Percentiles rank a stretch among this genome's conserved stretches.
These are phyloP conservation scores for Pinus albicaulis DNA, from an alignment of 75 land plant species.

Conservation along the genomic window DNA sequence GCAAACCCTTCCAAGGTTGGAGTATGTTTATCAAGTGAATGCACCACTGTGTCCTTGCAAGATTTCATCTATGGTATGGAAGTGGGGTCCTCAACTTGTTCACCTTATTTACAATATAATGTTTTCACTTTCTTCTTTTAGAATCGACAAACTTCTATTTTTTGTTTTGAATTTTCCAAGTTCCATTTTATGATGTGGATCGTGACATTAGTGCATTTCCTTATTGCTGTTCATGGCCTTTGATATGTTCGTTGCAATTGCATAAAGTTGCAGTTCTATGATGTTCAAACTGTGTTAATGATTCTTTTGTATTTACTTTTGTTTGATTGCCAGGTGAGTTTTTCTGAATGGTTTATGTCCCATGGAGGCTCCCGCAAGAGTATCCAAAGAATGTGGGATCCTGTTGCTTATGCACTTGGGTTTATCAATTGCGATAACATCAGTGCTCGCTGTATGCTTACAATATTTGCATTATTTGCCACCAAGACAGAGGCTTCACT, in stretches of 20 bases:
- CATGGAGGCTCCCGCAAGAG: conserved; percentile 93
- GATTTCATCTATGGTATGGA: background rate
- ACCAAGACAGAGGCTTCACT: conserved; percentile 97
- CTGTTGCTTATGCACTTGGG: conserved; percentile 98
- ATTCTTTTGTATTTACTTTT: no score
- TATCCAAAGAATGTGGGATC: conserved; percentile 98
- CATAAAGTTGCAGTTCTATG: no score
- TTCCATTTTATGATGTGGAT: no score
- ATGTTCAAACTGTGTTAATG: no score
- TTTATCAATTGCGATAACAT: conserved; percentile 98
- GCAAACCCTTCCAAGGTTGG: background rate
- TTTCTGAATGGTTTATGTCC: conserved; percentile 96
- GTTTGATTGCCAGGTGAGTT: conserved; percentile 65
- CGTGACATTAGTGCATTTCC: no score
- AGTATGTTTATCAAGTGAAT: background rate
- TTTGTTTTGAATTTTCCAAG: no score
- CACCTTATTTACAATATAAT: no score
- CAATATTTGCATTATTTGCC: conserved; percentile 93
- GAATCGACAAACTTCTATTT: no score
- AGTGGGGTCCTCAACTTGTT: background rate
- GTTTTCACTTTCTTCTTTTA: no score
- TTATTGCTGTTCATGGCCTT: no score
- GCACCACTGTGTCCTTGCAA: background rate
- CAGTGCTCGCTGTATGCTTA: conserved; percentile 99
- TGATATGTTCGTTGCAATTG: no score